phyloP scores from a whole-genome alignment of 495 filamentous ascomycete genomes.

The Hypoxylon subgilvum region DNA sequence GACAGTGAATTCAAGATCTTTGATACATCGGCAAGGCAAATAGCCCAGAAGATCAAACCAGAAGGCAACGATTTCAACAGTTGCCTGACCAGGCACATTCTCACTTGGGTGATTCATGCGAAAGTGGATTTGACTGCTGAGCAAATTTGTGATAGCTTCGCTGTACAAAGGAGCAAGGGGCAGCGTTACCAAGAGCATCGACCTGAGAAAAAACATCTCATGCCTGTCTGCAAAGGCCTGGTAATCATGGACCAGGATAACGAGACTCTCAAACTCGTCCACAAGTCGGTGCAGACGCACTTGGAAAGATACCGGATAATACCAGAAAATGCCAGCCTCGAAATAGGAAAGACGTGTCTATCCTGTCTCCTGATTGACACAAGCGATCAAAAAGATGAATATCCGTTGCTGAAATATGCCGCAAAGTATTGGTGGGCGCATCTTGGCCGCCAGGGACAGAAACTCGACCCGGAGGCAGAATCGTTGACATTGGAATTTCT shows the following conservation, averaged over 20 bases:
- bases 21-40: not conserved
- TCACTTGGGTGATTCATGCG: not conserved
- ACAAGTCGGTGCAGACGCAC: not conserved
- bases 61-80: not conserved
- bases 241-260: not conserved
- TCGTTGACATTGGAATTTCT: conserved; percentile 1
- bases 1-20: not conserved
- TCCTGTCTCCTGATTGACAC: not conserved
- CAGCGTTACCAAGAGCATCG: not conserved
- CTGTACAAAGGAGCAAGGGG: not conserved
- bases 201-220: not conserved
- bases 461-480: not conserved
- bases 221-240: not conserved
- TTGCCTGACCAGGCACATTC: not conserved
- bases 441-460: not conserved
- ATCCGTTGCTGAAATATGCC: not conserved
- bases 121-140: conserved; percentile 1
- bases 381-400: not conserved
- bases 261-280: not conserved
- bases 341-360: conserved; percentile 1
- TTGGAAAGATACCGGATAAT: not conserved
- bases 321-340: not conserved
- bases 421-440: conserved; percentile 3
- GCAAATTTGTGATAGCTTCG: conserved; percentile 1
- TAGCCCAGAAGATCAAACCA: not conserved